Evolutionary conservation across 2,329 filamentous ascomycete species (phyloP), one percentile per base, ranked within the genome.

Genomic region (Akanthomyces lecanii): DNA sequence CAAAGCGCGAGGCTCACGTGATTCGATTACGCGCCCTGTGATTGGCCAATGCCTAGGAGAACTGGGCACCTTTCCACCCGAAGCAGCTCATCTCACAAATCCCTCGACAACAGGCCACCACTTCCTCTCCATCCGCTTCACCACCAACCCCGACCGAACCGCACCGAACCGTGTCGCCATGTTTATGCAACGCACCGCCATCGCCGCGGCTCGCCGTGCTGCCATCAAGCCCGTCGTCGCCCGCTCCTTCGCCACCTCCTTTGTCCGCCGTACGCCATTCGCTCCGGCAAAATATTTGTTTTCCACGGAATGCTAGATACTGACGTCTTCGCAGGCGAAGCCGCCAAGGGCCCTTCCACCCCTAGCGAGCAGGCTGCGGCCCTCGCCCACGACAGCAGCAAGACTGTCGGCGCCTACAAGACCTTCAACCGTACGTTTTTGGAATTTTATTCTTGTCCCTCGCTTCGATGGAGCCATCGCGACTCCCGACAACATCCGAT

Each of bases 111-210:
- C 71, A 70, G 70, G 70, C 67, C 66, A 66, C 65, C 65, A 66
- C 65, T 62, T 58, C 61, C 58, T 64, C 47, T 66, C 66, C 66
- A 67, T 68, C 64, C 61, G 47, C 51, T 54, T 65, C 67, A 59
- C 67, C 65, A 66, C 66, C 61, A 65, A 63, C 21, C 38, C 61
- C 64, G 67, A 64, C 66, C 67, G 65, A 65, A 64, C 65, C 64
- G 63, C 63, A 65, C 65, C 64, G 47, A 62, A 55, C 64, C 62
- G 38, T 57, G 67, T 21, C 75, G 74, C 71, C 72, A 87, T 89
- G 86, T 85, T 88, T 71, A 74, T 88, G 74, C 83, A 86, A 81
- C 86, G 86, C 74, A 81, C 85, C 73, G 85, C 81, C 74, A 72
- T 85, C 68, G 78, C 82, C 69, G 84, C 80, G 73, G 85, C 84